A percentile compares a stretch with the other conserved stretches of the same genome.
phyloP scores from a whole-genome alignment of 2,329 filamentous ascomycete genomes.

The Albophoma yamanashiensis region DNA sequence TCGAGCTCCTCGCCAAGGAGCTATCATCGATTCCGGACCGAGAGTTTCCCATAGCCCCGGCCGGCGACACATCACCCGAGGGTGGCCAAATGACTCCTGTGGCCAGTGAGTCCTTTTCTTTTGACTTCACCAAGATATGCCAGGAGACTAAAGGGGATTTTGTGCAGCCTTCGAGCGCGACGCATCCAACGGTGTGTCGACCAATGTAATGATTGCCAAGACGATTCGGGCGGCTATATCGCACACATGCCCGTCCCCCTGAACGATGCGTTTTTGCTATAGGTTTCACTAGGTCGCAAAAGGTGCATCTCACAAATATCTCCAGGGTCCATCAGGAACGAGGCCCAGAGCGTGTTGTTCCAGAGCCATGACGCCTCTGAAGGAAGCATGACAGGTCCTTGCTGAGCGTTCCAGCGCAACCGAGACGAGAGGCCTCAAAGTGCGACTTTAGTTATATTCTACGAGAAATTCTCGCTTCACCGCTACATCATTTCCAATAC shows the following conservation, averaged over 20 bases:
- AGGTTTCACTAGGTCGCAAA: no score
- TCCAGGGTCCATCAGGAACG: neutral
- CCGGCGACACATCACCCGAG: neutral
- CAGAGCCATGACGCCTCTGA: neutral
- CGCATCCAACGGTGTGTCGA: slow-evolving; percentile 6
- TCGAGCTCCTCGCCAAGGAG: slow-evolving; percentile 11
- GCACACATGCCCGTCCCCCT: slow-evolving; percentile 10
- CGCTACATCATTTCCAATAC: no score
- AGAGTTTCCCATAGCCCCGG: slow-evolving; percentile 5
- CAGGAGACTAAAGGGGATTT: neutral
- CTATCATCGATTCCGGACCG: slow-evolving; percentile 15
- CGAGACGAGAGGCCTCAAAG: neutral
- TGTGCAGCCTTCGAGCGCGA: neutral
- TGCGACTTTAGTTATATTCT: no score
- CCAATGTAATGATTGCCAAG: slow-evolving; percentile 19
- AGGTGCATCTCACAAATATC: no score
- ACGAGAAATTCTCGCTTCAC: no score
- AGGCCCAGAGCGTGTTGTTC: neutral
- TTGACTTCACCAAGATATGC: neutral
- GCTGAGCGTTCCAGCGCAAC: neutral
- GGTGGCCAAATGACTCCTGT: neutral
- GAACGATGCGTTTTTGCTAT: neutral
- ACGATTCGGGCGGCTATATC: slow-evolving; percentile 19
- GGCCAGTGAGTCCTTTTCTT: neutral
- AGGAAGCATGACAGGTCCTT: neutral